Base-by-base conservation (phyloP, 139 green algal species). In the Yamagishiella unicocca region DNA sequence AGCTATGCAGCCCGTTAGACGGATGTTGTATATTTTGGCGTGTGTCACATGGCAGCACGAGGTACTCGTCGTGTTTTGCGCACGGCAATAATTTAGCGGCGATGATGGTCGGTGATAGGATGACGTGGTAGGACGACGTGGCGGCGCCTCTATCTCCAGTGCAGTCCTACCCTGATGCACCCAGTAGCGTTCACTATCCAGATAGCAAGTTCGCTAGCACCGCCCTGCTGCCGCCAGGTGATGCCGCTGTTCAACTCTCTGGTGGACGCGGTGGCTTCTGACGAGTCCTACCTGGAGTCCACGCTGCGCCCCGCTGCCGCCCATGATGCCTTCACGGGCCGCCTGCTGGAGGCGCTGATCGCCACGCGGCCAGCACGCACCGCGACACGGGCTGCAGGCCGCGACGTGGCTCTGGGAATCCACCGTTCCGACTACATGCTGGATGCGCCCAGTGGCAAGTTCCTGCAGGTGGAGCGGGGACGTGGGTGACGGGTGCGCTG, bases 351-450 rank as follows among this genome's bases (percentile, higher is more conserved):
- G 17, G 55, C 96, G 42, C 73, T 93, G 33, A 17, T n/a, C 9
- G 4, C 79, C 61, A 84, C 50, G 25, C 66, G 89, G 50, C 0
- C 62, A 0, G 71, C 61, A 22, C 80, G 86, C 40, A 27, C 31
- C 22, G 40, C 64, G 68, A 54, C 64, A 87, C 38, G 40, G 4
- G 75, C 21, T 25, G 84, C 67, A 21, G 50, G 76, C 4, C 40
- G 31, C 2, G 83, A 97, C 43, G n/a, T 96, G 8, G 89, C 93
- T 19, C 87, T 99, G 76, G 97, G 94, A 3, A 89, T 99, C 5
- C 94, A 97, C 88, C 93, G 98, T 1, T 97, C 94, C 2, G 98
- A 99, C 93, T 99, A 99, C 94, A 99, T 99, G 98, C 92, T 99
- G 68, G 96, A 99, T 82, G 88, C 91, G 29, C 95, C 95, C n/a